phyloP scores from a whole-genome alignment of 2,329 filamentous ascomycete genomes.

The Ophiognomonia clavigignenti-juglandacearum region DNA sequence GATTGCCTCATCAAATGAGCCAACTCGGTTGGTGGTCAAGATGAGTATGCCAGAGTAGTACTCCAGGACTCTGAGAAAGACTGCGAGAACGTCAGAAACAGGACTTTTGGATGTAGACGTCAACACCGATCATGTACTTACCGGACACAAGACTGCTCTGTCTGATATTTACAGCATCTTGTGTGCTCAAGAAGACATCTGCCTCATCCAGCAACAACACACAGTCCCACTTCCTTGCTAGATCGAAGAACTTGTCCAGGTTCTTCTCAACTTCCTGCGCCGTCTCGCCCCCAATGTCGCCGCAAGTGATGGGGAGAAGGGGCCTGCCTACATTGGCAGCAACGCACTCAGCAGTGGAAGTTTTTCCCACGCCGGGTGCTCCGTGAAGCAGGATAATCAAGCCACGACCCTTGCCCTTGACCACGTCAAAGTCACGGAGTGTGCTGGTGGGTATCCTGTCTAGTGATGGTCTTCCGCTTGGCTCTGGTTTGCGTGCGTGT shows the following conservation, averaged over 20 bases:
- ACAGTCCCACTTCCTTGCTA: not conserved
- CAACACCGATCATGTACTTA: not conserved
- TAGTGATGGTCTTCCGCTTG: not conserved
- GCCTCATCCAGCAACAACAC: not conserved
- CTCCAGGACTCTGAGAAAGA: conserved; percentile 7
- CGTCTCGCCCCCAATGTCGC: not conserved
- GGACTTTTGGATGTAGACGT: not conserved
- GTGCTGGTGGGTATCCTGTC: not conserved
- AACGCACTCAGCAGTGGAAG: not conserved
- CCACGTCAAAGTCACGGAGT: not conserved
- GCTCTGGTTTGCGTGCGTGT: not conserved
- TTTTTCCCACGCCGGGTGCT: too few relatives aligned
- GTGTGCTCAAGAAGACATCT: not conserved
- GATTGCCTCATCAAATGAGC: conserved; percentile 11
- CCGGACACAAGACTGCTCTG: not conserved
- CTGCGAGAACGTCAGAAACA: not conserved
- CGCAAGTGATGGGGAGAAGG: not conserved
- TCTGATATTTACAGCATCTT: not conserved
- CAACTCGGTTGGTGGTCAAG: conserved; percentile 8
- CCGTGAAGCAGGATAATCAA: not conserved
- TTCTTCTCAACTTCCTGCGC: not conserved
- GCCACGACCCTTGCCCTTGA: not conserved
- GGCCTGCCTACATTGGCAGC: not conserved
- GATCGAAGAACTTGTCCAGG: not conserved
- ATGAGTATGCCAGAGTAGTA: too few relatives aligned